Evolutionary conservation across 176 grass and related monocot genomes (phyloP).

Genomic region (Carex cristatella): DNA sequence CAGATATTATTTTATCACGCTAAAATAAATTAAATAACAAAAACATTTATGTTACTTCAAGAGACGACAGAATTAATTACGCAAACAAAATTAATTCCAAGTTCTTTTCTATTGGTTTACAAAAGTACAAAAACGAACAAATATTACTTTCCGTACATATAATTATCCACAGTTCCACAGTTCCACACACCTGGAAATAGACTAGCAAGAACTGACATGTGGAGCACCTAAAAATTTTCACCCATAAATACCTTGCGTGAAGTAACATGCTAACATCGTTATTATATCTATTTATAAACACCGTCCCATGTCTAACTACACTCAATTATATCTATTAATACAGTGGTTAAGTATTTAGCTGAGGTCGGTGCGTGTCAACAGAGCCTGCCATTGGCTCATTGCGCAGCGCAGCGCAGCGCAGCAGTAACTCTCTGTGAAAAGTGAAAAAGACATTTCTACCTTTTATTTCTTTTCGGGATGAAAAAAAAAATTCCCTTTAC

Average conservation of each 20-base stretch:
- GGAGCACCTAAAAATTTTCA: slow-evolving; percentile 7
- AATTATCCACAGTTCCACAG: not conserved
- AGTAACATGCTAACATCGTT: not conserved
- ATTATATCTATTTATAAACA: too few relatives aligned
- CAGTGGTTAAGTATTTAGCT: not conserved
- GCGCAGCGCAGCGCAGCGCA: not conserved
- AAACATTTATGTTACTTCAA: not conserved
- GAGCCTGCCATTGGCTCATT: not conserved
- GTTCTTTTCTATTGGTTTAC: not conserved
- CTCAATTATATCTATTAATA: too few relatives aligned
- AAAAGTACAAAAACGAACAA: not conserved
- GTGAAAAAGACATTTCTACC: not conserved
- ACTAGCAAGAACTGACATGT: not conserved
- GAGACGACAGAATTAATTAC: not conserved
- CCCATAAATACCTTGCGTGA: not conserved
- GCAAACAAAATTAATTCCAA: not conserved
- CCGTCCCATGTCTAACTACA: too few relatives aligned
- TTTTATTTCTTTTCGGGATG: not conserved
- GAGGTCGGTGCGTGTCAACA: slow-evolving; percentile 10
- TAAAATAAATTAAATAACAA: not conserved
- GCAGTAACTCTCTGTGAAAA: slow-evolving; percentile 26
- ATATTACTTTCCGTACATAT: not conserved
- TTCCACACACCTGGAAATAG: not conserved
- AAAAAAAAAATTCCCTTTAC: not conserved
- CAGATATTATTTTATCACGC: not conserved